phyloP scores from a whole-genome alignment of 345 rosid species.

The Angophora floribunda region DNA sequence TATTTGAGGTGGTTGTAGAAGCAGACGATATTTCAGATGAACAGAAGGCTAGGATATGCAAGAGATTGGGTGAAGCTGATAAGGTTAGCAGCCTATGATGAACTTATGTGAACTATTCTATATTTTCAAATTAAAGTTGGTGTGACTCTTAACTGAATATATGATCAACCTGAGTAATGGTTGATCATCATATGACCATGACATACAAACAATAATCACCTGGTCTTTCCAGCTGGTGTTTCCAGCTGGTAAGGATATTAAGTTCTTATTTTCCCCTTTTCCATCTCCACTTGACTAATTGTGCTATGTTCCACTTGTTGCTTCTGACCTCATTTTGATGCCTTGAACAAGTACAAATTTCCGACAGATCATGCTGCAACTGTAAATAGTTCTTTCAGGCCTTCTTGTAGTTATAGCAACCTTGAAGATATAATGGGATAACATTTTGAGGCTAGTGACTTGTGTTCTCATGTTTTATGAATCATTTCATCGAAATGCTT shows the following conservation, averaged over 20 bases:
- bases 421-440: neutral
- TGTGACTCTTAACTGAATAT: neutral
- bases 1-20: constrained; percentile 58
- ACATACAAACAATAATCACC: neutral
- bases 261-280: neutral
- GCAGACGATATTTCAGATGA: constrained; percentile 71
- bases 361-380: neutral
- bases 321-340: neutral
- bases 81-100: constrained; percentile 36
- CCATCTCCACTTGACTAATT: neutral
- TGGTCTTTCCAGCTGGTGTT: neutral
- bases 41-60: constrained; percentile 89
- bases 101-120: neutral
- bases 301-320: neutral
- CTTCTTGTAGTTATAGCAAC: neutral
- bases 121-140: neutral
- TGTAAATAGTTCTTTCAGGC: neutral
- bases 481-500: neutral
- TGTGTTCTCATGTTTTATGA: neutral
- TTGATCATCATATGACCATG: neutral
- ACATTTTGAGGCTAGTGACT: neutral
- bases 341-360: neutral
- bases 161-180: neutral
- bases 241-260: neutral
- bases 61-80: constrained; percentile 63